These are phyloP conservation scores for Polygonum maritimum DNA, from an alignment of 148 eudicot species.

Conservation along the genomic window DNA sequence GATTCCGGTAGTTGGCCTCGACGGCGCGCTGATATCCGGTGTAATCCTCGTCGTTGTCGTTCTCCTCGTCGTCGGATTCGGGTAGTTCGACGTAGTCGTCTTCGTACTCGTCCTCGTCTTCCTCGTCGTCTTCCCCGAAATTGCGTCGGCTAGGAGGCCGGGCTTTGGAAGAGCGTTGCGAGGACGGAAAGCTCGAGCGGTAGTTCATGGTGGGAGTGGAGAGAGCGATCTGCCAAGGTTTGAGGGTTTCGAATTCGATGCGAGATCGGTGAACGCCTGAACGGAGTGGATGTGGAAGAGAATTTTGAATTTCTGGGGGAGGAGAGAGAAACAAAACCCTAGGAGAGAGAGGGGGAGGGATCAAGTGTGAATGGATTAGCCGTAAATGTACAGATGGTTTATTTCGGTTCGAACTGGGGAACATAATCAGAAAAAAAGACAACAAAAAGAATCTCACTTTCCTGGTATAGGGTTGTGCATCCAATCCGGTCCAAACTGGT, in stretches of 20 bases:
- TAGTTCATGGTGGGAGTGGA: slow-evolving; percentile 10
- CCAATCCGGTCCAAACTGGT: too few relatives aligned
- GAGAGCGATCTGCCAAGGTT: not conserved
- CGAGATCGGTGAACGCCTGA: not conserved
- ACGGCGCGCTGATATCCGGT: slow-evolving; percentile 8
- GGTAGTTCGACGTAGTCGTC: slow-evolving; percentile 19
- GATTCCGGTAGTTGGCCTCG: slow-evolving; percentile 23
- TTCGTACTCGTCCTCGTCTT: slow-evolving; percentile 29
- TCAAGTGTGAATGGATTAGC: not conserved
- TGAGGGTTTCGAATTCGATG: slow-evolving; percentile 1
- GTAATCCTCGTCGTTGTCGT: slow-evolving; percentile 25
- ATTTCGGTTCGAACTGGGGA: too few relatives aligned
- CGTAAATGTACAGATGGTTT: too few relatives aligned
- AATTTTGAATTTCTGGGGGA: not conserved
- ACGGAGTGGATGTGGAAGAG: not conserved
- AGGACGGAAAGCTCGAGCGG: slow-evolving; percentile 18
- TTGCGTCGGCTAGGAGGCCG: slow-evolving; percentile 18
- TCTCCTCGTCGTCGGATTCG: slow-evolving; percentile 21
- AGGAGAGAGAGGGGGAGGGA: not conserved
- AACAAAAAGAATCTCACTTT: too few relatives aligned
- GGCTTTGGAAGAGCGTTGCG: slow-evolving; percentile 25
- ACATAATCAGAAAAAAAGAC: too few relatives aligned
- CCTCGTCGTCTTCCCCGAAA: slow-evolving; percentile 27
- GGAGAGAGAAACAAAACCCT: not conserved
- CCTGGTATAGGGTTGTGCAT: too few relatives aligned